Base-by-base conservation (phyloP, 1,139 yeast species). In the Suhomyces coccinellae region DNA sequence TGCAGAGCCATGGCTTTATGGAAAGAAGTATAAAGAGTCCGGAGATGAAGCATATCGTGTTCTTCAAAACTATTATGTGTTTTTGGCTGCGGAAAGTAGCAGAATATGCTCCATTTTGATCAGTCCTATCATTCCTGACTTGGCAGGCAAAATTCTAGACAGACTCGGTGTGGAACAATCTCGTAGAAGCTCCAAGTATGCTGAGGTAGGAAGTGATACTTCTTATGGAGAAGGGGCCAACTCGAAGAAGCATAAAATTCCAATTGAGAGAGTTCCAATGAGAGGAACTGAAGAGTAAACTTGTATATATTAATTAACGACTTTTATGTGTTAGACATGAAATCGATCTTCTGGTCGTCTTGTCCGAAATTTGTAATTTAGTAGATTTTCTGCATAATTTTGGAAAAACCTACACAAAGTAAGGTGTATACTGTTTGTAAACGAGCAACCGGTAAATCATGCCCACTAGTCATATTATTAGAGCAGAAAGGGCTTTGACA, bases 101-200 rank as follows among this genome's bases (percentile, higher is more conserved):
- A 75, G 99, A 48, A 77, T 88, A 0, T 61, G 80, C 13, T 75
- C 93, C 0, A 80, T 93, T 11, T 60, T 87, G 33, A 71, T 87
- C 24, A 80, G 77, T 47, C 89, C 97, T 1, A 71, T 91, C 24
- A 80, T 87, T 39, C 98, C 98, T 0, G 66, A 68, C 2, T 69
- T 88, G 40, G 65, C 96, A 0, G 51, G 56, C 0, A 65, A 67
- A 26, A 67, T 89, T n/a, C 69, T 93, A 34, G 85, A 85, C 55
- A 70, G 90, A 45, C 63, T 93, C 36, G 78, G 71, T 8, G 90
- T 88, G 4, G 54, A 58, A 9, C 29, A 51, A 1, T 59, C 57
- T 0, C 68, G 64, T n/a, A 67, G 91, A 33, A 59, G 67, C 3
- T 36, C 69, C 4, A 62, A 64, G 1, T 66, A 50, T 50, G 71